Conservation (phyloP, 2,329 filamentous ascomycete genomes). For the Claviceps capensis region DNA sequence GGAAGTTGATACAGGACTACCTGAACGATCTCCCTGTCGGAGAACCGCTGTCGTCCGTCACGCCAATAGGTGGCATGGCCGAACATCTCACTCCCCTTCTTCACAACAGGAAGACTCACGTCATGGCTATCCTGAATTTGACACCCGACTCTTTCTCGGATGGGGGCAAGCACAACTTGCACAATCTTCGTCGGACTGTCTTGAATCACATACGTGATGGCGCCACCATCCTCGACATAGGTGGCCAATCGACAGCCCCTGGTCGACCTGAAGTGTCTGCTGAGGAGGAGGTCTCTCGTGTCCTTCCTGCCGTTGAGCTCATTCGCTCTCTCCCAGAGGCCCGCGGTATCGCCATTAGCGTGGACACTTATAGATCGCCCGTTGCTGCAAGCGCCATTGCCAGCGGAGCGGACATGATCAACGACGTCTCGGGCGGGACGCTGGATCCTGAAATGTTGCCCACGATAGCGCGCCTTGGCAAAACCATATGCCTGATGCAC, state of each 20-base stretch:
- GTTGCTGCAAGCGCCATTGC: slow-evolving; percentile 66
- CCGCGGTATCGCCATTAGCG: slow-evolving; percentile 55
- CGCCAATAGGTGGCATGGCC: slow-evolving; percentile 33
- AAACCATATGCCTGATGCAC: slow-evolving; percentile 78
- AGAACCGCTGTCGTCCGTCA: slow-evolving; percentile 42
- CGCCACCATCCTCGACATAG: slow-evolving; percentile 78
- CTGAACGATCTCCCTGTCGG: slow-evolving; percentile 42
- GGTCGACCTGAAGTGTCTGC: slow-evolving; percentile 53
- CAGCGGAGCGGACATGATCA: slow-evolving; percentile 82
- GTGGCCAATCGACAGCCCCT: slow-evolving; percentile 85
- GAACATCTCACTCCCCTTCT: slow-evolving; percentile 45
- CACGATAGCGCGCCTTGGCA: slow-evolving; percentile 63
- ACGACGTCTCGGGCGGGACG: slow-evolving; percentile 77
- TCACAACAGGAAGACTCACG: slow-evolving; percentile 48
- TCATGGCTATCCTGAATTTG: slow-evolving; percentile 92
- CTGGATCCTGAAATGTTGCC: slow-evolving; percentile 72
- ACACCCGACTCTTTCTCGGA: slow-evolving; percentile 97
- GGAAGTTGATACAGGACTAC: slow-evolving; percentile 47
- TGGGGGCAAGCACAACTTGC: slow-evolving; percentile 50
- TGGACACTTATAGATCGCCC: slow-evolving; percentile 82
- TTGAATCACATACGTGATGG: slow-evolving; percentile 50
- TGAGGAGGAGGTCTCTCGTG: slow-evolving; percentile 61
- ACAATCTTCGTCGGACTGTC: slow-evolving; percentile 45
- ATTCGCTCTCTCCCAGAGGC: slow-evolving; percentile 56
- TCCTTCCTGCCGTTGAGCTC: slow-evolving; percentile 64